Percentiles rank a stretch among this genome's conserved stretches.
Evolutionary conservation across 805 yeast genomes (phyloP).

Genomic region (Helenozyma baotianmanensis): DNA sequence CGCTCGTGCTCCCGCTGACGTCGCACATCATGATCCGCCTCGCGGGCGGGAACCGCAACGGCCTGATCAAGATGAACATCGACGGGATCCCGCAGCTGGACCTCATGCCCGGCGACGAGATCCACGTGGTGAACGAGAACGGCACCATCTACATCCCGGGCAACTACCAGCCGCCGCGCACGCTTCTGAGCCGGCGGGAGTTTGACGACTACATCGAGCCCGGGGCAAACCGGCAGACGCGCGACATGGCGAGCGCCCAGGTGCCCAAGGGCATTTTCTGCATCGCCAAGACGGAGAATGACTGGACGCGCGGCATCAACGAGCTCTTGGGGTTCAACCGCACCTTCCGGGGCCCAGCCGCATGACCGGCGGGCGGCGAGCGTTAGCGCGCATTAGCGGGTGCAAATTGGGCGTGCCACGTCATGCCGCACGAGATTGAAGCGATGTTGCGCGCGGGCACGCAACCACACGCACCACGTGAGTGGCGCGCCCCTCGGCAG

Average conservation of each 20-base stretch:
- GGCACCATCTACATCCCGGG: conserved; percentile 57
- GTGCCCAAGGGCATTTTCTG: conserved; percentile 71
- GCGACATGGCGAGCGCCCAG: conserved; percentile 5
- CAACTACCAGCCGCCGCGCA: conserved; percentile 39
- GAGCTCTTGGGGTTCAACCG: conserved; percentile 86
- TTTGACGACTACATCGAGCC: conserved; percentile 20
- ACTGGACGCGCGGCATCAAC: conserved; percentile 90
- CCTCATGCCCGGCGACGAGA: conserved; percentile 71
- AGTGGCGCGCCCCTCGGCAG: too few species aligned
- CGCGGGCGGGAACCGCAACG: conserved; percentile 43
- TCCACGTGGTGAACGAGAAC: conserved; percentile 63
- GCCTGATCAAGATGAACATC: conserved; percentile 53
- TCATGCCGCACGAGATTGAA: not conserved
- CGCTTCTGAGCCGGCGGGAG: conserved; percentile 12
- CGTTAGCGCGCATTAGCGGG: not conserved
- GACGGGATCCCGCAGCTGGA: conserved; percentile 80
- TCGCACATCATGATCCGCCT: conserved; percentile 68
- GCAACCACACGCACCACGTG: too few species aligned
- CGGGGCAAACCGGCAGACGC: conserved; percentile 7
- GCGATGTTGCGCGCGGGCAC: too few species aligned
- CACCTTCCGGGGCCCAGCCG: conserved; percentile 49
- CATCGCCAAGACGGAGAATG: conserved; percentile 74
- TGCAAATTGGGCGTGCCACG: too few species aligned
- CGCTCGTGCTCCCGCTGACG: conserved; percentile 73
- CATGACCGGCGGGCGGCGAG: not conserved